A percentile compares a stretch with the other conserved stretches of the same genome.
Evolutionary conservation across 2,329 filamentous ascomycete species (phyloP).

Genomic region (Botrytis cinerea): DNA sequence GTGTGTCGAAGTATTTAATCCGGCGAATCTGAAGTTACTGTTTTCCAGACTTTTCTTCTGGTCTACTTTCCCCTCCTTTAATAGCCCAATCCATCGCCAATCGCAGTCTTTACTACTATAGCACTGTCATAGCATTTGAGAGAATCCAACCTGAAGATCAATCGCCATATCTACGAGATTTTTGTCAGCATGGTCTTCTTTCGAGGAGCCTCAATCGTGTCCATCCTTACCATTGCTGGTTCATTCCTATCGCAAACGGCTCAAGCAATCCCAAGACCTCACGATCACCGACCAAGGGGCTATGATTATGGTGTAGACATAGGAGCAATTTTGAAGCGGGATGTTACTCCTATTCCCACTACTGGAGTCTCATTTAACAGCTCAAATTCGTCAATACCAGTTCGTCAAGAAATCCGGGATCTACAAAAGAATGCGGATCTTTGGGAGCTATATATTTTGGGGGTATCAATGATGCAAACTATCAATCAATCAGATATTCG

Average conservation of each 20-base stretch:
- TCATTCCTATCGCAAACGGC: constrained; percentile 9
- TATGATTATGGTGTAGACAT: constrained; percentile 34
- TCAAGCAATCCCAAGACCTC: not conserved
- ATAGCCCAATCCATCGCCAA: not conserved
- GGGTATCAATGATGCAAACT: constrained; percentile 34
- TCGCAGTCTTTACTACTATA: not conserved
- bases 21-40: not conserved
- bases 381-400: constrained; percentile 30
- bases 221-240: not conserved
- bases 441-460: constrained; percentile 39
- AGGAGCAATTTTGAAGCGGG: constrained; percentile 28
- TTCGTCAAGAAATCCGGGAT: constrained; percentile 35
- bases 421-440: constrained; percentile 33
- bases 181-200: not conserved
- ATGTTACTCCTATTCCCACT: constrained; percentile 21
- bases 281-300: constrained; percentile 7
- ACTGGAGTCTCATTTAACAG: constrained; percentile 26
- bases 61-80: not conserved
- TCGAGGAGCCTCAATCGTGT: not conserved
- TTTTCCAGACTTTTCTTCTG: not conserved
- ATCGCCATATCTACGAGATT: not conserved
- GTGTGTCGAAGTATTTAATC: not conserved
- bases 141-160: too few relatives aligned
- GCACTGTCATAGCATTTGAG: not conserved
- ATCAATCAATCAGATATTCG: constrained; percentile 31